Conservation (phyloP, 2,329 filamentous ascomycete species). For the Botryotinia convoluta region DNA sequence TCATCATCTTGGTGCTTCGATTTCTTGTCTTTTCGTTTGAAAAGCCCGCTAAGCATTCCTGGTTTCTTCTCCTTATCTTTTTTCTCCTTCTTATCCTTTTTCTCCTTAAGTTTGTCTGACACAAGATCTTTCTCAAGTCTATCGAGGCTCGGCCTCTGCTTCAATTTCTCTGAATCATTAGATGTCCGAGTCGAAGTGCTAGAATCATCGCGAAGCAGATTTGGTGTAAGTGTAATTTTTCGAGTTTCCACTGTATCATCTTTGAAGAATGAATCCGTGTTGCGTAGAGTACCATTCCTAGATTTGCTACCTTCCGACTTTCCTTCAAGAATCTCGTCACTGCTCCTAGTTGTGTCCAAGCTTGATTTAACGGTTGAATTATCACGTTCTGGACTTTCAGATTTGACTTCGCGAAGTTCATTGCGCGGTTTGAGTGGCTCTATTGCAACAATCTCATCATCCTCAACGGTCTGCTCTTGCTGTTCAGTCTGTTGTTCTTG, state of each 20-base stretch:
- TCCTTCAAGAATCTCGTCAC: conserved; percentile 65
- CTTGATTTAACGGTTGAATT: conserved; percentile 30
- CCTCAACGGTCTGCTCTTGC: conserved; percentile 41
- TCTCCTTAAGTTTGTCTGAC: conserved; percentile 67
- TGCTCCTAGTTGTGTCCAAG: conserved; percentile 48
- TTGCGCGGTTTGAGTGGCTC: conserved; percentile 44
- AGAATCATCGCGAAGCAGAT: conserved; percentile 79
- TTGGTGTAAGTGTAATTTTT: conserved; percentile 95
- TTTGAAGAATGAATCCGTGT: conserved; percentile 96
- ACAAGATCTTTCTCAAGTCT: conserved; percentile 67
- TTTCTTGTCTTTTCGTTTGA: conserved; percentile 48
- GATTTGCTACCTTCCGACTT: conserved; percentile 61
- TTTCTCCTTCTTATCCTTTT: conserved; percentile 59
- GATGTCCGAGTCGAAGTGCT: conserved; percentile 42
- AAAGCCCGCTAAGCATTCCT: conserved; percentile 64
- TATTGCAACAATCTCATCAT: conserved; percentile 36
- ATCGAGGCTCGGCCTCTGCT: conserved; percentile 68
- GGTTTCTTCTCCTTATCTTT: conserved; percentile 53
- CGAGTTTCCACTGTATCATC: conserved; percentile 93
- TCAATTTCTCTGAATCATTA: conserved; percentile 48
- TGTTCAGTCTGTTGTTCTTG: conserved; percentile 47
- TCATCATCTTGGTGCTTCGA: conserved; percentile 54
- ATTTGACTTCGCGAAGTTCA: conserved; percentile 37
- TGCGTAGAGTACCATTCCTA: conserved; percentile 81
- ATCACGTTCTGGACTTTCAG: conserved; percentile 30